These are phyloP conservation scores for Trichophyton verrucosum DNA, from an alignment of 2,329 filamentous ascomycete genomes.

Conservation along the genomic window DNA sequence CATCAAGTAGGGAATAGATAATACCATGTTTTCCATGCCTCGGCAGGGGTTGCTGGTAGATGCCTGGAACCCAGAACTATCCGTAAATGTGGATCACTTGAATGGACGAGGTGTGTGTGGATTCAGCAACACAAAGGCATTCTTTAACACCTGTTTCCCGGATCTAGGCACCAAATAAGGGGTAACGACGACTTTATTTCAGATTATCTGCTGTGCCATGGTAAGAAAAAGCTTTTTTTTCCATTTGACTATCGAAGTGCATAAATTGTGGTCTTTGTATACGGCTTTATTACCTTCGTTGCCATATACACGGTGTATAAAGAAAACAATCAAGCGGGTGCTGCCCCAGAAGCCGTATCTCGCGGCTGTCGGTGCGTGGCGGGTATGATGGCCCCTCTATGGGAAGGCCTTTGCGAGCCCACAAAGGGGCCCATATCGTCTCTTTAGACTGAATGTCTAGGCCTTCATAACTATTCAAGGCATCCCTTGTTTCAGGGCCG, in stretches of 20 bases:
- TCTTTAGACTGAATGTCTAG: not conserved
- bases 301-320: not conserved
- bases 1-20: not conserved
- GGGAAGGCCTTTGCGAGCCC: not conserved
- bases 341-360: not conserved
- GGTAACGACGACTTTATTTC: no score
- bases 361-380: not conserved
- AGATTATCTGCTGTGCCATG: no score
- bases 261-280: not conserved
- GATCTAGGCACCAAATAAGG: not conserved
- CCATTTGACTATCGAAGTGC: no score
- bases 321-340: not conserved
- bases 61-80: not conserved
- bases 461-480: not conserved
- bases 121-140: not conserved
- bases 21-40: not conserved
- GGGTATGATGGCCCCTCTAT: not conserved
- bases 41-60: not conserved
- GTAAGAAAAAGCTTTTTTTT: no score
- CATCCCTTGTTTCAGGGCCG: not conserved
- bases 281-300: not conserved
- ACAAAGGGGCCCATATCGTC: not conserved
- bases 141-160: not conserved
- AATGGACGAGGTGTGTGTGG: not conserved
- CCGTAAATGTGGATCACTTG: not conserved